These are phyloP conservation scores for Pseudogymnoascus sp. DNA, from an alignment of 2,329 filamentous ascomycete species.

Conservation along the genomic window DNA sequence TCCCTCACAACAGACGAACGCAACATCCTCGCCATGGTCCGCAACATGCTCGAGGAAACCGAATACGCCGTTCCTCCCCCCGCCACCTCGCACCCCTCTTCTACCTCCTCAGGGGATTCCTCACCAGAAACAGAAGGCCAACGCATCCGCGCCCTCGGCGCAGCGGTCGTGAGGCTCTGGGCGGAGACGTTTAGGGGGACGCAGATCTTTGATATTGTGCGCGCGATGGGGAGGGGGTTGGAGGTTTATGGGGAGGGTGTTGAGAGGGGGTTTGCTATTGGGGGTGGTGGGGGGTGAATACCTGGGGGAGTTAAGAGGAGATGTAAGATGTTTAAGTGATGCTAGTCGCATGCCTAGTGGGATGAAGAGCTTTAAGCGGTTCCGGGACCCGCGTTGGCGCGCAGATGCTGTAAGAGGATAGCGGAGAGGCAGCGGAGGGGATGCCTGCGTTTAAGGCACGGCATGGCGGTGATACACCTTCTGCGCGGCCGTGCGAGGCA, in stretches of 20 bases:
- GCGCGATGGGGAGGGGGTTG: slow-evolving; percentile 47
- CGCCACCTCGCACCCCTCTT: slow-evolving; percentile 25
- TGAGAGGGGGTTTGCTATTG: slow-evolving; percentile 26
- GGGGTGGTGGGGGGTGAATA: neutral
- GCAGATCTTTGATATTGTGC: slow-evolving; percentile 52
- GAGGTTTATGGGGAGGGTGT: slow-evolving; percentile 49
- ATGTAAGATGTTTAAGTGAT: no score
- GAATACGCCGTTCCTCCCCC: slow-evolving; percentile 51
- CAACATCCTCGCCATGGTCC: slow-evolving; percentile 45
- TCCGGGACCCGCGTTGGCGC: no score
- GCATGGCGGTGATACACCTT: no score
- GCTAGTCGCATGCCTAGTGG: no score
- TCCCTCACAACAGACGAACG: slow-evolving; percentile 46
- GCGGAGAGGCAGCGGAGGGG: no score
- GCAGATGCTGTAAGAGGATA: no score
- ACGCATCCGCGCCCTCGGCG: slow-evolving; percentile 43
- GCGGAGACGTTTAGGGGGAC: slow-evolving; percentile 53
- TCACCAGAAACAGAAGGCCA: neutral
- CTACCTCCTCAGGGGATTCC: neutral
- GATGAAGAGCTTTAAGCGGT: no score
- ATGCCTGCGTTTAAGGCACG: no score
- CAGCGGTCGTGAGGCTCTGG: slow-evolving; percentile 51
- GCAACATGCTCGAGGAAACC: slow-evolving; percentile 52
- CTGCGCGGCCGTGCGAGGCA: no score
- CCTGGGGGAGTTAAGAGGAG: neutral